Evolutionary conservation across 352 stramenopile species (phyloP), one percentile per base, ranked within the genome.

Genomic region (Globisporangium barbulae): DNA sequence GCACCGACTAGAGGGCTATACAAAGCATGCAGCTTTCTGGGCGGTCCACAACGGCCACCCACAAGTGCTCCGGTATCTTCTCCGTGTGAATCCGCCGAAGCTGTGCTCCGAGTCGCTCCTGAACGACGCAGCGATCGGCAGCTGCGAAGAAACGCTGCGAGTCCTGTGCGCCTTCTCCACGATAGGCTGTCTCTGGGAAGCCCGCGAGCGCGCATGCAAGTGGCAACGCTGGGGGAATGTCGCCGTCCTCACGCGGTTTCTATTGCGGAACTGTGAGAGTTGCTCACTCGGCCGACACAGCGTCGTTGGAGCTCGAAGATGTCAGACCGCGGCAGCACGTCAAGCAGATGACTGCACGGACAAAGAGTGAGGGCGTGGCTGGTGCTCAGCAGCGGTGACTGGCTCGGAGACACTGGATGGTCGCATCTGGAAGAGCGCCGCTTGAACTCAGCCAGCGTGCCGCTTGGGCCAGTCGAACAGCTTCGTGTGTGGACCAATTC

Each of bases 171-270:
- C n/a, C 15, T 48, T 19, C 35, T 50, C 54, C 13, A 22, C 13
- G 10, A n/a, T 39, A 33, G 54, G 54, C 21, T 60, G 54, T 60
- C 54, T 60, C 21, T 60, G 33, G 6, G 54, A 48, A 1, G 54
- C 54, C 9, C 54, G 54, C 19, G 54, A n/a, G 13, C 21, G 37
- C 22, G 54, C 35, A 44, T 37, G 54, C 35, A 47, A 15, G 37
- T 60, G 54, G 54, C 13, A 7, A 3, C 22, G 15, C n/a, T 19
- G 45, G 37, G 5, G 12, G 6, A 39, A 48, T 6, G 37, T 17
- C 12, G 37, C 8, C 9, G 19, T 60, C 17, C 21, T 50, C 33
- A 21, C 35, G 22, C 3, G 8, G 21, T 60, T 49, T 22, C 22
- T 60, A 12, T 49, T 37, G 22, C 13, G 12, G 4, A 12, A 33